Conservation (phyloP, 139 green algal genomes). For the Micractinium sp. region DNA sequence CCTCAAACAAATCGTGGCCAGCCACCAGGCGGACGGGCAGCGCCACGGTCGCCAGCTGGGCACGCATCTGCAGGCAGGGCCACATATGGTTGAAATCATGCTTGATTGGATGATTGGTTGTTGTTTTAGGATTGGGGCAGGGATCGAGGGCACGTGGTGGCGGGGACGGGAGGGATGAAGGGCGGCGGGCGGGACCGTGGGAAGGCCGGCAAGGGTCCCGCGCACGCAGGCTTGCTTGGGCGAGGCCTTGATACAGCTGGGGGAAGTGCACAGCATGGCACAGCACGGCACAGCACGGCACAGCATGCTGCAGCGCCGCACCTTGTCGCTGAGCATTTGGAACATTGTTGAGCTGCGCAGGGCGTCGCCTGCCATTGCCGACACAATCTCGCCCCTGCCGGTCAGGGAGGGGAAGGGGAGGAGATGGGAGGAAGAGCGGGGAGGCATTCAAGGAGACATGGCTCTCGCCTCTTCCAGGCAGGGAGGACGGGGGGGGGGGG, state of each 20-base stretch:
- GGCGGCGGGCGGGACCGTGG: too few species aligned
- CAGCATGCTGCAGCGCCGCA: background rate
- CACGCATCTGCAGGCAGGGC: slow-evolving; percentile 9
- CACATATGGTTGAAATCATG: too few species aligned
- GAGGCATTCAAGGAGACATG: background rate
- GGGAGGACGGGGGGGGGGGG: background rate
- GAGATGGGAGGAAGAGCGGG: too few species aligned
- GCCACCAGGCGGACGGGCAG: slow-evolving; percentile 33
- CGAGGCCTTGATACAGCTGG: too few species aligned
- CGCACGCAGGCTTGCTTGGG: too few species aligned
- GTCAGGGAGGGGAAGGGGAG: background rate
- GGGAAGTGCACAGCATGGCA: too few species aligned
- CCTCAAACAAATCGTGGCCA: slow-evolving; percentile 31
- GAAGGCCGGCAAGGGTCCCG: background rate
- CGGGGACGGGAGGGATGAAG: background rate
- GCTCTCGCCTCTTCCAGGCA: background rate
- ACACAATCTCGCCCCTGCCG: slow-evolving; percentile 35
- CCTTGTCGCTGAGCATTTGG: slow-evolving; percentile 5
- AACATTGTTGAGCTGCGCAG: slow-evolving; percentile 28
- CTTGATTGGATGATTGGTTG: too few species aligned
- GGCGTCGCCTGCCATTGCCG: slow-evolving; percentile 9
- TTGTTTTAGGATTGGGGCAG: too few species aligned
- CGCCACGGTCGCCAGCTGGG: slow-evolving; percentile 4
- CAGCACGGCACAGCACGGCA: too few species aligned
- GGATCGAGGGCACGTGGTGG: background rate